Conservation (phyloP, 305 asterid species). For the Plantago rigida region DNA sequence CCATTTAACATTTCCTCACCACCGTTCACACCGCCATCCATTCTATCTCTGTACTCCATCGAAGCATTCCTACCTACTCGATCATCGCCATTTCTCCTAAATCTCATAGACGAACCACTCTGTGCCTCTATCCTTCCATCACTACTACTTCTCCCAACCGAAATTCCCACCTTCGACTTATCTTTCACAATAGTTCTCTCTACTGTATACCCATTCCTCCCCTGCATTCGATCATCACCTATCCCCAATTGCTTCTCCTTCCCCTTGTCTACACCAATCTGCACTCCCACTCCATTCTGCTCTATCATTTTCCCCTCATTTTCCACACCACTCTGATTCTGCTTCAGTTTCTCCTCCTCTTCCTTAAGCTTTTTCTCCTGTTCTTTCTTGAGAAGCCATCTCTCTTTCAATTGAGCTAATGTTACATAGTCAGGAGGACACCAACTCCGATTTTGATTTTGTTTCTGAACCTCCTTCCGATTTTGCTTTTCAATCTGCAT, state of each 20-base stretch:
- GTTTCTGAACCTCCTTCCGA: background rate
- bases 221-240: slow-evolving; percentile 13
- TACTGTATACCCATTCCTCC: slow-evolving; percentile 10
- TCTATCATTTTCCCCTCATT: background rate
- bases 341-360: slow-evolving; percentile 15
- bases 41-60: too few relatives aligned
- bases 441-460: background rate
- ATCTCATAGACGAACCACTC: slow-evolving; percentile 8
- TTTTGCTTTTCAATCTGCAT: background rate
- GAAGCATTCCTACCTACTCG: background rate
- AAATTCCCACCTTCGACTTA: slow-evolving; percentile 1
- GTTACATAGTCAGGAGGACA: slow-evolving; percentile 50
- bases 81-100: slow-evolving; percentile 18
- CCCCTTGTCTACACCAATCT: background rate
- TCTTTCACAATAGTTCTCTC: background rate
- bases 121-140: slow-evolving; percentile 11
- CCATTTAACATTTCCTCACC: background rate
- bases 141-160: slow-evolving; percentile 18
- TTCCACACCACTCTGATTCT: background rate
- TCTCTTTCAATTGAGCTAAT: slow-evolving; percentile 42
- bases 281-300: too few relatives aligned
- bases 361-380: slow-evolving; percentile 19
- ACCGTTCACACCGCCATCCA: slow-evolving; percentile 6
- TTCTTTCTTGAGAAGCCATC: slow-evolving; percentile 41
- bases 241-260: slow-evolving; percentile 16